Conservation (phyloP, 202 grass and related monocot genomes). For the Miscanthus sacchariflorus region DNA sequence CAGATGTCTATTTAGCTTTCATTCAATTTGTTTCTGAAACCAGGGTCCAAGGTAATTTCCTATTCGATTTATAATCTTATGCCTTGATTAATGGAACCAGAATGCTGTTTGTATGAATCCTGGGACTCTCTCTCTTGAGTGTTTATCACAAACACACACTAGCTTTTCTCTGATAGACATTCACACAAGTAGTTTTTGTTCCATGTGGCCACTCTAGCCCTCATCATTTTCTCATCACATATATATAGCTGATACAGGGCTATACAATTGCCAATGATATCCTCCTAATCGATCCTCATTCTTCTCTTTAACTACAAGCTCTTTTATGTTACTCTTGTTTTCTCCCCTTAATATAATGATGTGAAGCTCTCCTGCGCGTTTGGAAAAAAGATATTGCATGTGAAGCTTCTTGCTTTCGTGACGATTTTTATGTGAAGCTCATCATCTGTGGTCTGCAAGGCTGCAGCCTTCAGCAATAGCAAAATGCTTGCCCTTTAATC, state of each 20-base stretch:
- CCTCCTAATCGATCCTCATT: background rate
- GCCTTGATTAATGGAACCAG: background rate
- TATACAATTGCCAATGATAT: background rate
- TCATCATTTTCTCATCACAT: background rate
- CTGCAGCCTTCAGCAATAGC: background rate
- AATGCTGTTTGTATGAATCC: constrained; percentile 18
- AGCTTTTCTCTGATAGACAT: background rate
- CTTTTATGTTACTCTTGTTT: background rate
- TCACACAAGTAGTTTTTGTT: background rate
- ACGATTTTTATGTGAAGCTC: background rate
- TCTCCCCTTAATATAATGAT: background rate
- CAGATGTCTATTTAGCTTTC: constrained; percentile 31
- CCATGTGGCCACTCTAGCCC: background rate
- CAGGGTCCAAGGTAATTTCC: background rate
- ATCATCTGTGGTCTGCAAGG: background rate
- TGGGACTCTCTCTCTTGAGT: background rate
- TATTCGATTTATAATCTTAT: constrained; percentile 7
- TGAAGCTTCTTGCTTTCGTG: background rate
- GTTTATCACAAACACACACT: background rate
- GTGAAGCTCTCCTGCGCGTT: background rate
- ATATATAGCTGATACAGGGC: background rate
- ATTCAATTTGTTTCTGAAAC: constrained; percentile 36
- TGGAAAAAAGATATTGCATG: background rate
- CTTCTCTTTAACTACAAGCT: background rate
- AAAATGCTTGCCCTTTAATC: background rate